Percentiles rank a stretch among this genome's conserved stretches.
Evolutionary conservation across 495 filamentous ascomycete genomes (phyloP).

Genomic region (Apiosordaria backusii): DNA sequence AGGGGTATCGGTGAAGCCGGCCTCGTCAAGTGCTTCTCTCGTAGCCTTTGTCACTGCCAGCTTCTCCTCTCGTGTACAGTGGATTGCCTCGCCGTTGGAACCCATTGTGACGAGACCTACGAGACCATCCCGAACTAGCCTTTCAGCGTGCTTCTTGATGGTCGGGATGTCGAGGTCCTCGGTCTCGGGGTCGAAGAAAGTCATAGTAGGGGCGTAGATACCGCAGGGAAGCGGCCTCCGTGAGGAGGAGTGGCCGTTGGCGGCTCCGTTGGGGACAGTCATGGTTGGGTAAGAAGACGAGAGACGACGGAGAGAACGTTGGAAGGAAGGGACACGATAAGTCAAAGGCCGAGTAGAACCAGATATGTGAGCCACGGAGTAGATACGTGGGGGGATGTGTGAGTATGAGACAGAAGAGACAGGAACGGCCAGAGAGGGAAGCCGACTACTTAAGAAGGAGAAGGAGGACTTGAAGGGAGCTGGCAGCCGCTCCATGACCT

Average conservation of each 20-base stretch:
- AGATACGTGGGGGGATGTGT: slow-evolving; percentile 11
- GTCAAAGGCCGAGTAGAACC: background rate
- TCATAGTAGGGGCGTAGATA: slow-evolving; percentile 88
- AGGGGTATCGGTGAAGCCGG: slow-evolving; percentile 69
- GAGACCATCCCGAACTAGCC: slow-evolving; percentile 76
- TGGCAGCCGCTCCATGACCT: slow-evolving; percentile 35
- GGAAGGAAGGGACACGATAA: background rate
- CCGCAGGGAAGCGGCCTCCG: slow-evolving; percentile 71
- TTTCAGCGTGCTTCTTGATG: slow-evolving; percentile 75
- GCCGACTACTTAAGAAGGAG: slow-evolving; percentile 31
- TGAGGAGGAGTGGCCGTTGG: slow-evolving; percentile 39
- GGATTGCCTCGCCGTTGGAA: slow-evolving; percentile 85
- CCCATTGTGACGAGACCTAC: slow-evolving; percentile 85
- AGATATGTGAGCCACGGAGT: slow-evolving; percentile 1
- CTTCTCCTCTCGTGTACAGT: slow-evolving; percentile 73
- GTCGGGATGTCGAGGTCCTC: slow-evolving; percentile 79
- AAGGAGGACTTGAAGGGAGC: slow-evolving; percentile 11
- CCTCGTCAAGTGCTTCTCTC: slow-evolving; percentile 75
- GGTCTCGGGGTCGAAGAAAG: slow-evolving; percentile 77
- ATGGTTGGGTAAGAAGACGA: slow-evolving; percentile 22
- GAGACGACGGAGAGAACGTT: background rate
- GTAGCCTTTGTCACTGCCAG: slow-evolving; percentile 72
- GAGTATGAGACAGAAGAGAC: slow-evolving; percentile 15
- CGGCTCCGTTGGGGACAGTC: slow-evolving; percentile 36
- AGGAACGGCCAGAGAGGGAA: slow-evolving; percentile 20